Base-by-base conservation (phyloP, 2,329 filamentous ascomycete genomes). In the Colletotrichum sp. region DNA sequence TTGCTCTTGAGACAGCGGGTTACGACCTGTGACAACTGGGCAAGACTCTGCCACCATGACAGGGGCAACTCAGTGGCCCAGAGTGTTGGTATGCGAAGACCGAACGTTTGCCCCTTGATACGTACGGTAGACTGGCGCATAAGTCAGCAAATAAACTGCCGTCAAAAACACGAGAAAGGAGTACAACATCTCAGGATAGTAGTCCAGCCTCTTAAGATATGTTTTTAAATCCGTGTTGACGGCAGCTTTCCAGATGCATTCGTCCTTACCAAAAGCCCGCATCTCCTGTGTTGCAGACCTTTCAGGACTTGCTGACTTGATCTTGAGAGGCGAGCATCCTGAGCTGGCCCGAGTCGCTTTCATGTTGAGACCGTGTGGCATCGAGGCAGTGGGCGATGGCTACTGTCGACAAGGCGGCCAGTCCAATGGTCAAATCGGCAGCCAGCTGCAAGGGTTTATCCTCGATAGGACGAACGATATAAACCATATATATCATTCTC, bases 401-500 rank as follows among this genome's bases (percentile, higher is more conserved):
- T 9, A 8, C 5, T n/a, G 8, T 43, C 18, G 18, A 8, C 38
- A 43, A 5, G 38, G 18, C 38, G 18, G 18, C 5, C 3, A n/a
- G 38, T 43, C 38, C 5, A 43, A 43, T 43, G 18, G 18, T 43
- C 38, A 43, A 43, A 5, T 43, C 38, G 0, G n/a, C 0, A 43
- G 12, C 38, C 0, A 12, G 38, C 38, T 3, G 9, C 38, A 43
- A n/a, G n/a, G n/a, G n/a, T n/a, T n/a, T n/a, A n/a, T n/a, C 38
- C 5, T 43, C 38, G 5, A 18, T n/a, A 6, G 5, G 18, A 18
- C 38, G 9, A n/a, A n/a, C 18, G 18, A 12, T 43, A n/a, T 12
- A 1, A 12, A 18, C 9, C 18, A 9, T 9, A 38, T 8, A 1
- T n/a, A n/a, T 43, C 6, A 12, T n/a, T 9, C n/a, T n/a, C 3